Conservation (phyloP, 768 basidiomycete species). For the Termitomyces sp. region DNA sequence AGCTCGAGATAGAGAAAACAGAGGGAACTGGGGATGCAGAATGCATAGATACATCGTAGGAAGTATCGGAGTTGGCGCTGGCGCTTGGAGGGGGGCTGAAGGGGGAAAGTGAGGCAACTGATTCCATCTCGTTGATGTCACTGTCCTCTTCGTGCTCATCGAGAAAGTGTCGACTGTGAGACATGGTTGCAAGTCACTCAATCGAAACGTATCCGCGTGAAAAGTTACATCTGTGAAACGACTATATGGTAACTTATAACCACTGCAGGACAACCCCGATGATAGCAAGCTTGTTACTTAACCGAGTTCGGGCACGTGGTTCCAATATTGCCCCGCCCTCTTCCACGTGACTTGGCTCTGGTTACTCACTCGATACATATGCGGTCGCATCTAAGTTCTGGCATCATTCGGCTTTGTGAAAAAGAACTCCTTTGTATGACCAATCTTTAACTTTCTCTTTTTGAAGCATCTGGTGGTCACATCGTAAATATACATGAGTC, state of each 20-base stretch:
- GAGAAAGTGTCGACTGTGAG: conserved; percentile 6
- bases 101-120: conserved; percentile 34
- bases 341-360: background rate
- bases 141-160: conserved; percentile 21
- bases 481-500: background rate
- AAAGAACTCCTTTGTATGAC: background rate
- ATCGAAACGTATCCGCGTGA: background rate
- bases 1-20: conserved; percentile 63
- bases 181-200: background rate
- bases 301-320: conserved; percentile 9
- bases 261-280: background rate
- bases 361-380: background rate
- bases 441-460: background rate
- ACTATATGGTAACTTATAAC: conserved; percentile 4
- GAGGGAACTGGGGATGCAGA: conserved; percentile 65
- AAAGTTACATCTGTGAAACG: conserved; percentile 1
- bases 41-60: conserved; percentile 54
- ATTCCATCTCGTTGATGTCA: conserved; percentile 41
- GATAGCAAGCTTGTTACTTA: too few relatives aligned
- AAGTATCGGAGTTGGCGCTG: conserved; percentile 46
- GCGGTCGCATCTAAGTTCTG: background rate
- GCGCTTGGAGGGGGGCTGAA: conserved; percentile 32
- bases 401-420: background rate
- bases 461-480: background rate
- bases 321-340: conserved; percentile 1